Percentiles rank a stretch among this genome's conserved stretches.
phyloP scores from a whole-genome alignment of 148 eudicot species.

The Camellia sinensis region DNA sequence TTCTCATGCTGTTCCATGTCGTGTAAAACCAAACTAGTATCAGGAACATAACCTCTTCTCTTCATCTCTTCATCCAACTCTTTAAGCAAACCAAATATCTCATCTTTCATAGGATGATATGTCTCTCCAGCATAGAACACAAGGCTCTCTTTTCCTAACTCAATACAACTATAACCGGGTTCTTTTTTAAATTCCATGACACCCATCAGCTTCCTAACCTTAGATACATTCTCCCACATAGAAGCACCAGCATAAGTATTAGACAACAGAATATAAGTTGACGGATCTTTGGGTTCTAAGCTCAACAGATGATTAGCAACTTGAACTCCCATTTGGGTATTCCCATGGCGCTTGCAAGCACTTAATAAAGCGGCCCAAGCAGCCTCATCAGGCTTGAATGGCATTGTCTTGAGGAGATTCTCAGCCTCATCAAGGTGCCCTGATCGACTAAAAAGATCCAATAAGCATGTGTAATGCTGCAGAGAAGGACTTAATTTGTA shows the following conservation, averaged over 20 bases:
- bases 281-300: slow-evolving; percentile 53
- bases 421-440: slow-evolving; percentile 70
- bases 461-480: slow-evolving; percentile 64
- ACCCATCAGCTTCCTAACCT: slow-evolving; percentile 55
- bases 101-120: slow-evolving; percentile 44
- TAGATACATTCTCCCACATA: slow-evolving; percentile 56
- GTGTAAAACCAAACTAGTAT: slow-evolving; percentile 59
- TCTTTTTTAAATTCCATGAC: slow-evolving; percentile 46
- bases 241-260: slow-evolving; percentile 59
- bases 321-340: slow-evolving; percentile 37
- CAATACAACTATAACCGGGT: slow-evolving; percentile 68
- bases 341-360: slow-evolving; percentile 55
- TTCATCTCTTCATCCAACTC: slow-evolving; percentile 69
- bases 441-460: slow-evolving; percentile 68
- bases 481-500: slow-evolving; percentile 56
- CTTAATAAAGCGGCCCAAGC: slow-evolving; percentile 72
- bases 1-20: slow-evolving; percentile 63
- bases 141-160: slow-evolving; percentile 54
- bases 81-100: slow-evolving; percentile 39
- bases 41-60: slow-evolving; percentile 65
- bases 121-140: slow-evolving; percentile 66
- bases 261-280: slow-evolving; percentile 54
- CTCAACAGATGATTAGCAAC: slow-evolving; percentile 54
- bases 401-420: slow-evolving; percentile 53
- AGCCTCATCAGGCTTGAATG: slow-evolving; percentile 71